Percentiles rank a stretch among this genome's conserved stretches.
Conservation (phyloP, 192 early-diverging fungal genomes). For the Coemansia sp. region DNA sequence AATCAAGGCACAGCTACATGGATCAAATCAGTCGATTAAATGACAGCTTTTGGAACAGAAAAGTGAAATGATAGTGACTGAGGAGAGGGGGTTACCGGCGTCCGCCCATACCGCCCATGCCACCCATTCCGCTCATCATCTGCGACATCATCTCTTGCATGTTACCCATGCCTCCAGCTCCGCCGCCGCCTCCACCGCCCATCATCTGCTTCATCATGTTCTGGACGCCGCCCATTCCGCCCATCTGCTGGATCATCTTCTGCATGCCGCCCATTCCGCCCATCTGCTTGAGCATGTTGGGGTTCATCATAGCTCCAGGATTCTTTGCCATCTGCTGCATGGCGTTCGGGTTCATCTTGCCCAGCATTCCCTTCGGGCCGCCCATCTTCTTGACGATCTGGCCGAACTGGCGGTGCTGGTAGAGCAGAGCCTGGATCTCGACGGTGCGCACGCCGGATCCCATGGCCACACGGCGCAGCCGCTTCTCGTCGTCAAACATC, state of each 20-base stretch:
- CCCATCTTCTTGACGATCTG: slow-evolving; percentile 93
- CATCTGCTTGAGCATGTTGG: slow-evolving; percentile 81
- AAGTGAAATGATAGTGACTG: too few relatives aligned
- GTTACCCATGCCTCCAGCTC: slow-evolving; percentile 57
- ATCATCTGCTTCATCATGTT: slow-evolving; percentile 72
- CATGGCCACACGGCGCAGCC: slow-evolving; percentile 77
- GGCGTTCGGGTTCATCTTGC: slow-evolving; percentile 60
- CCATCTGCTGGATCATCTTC: slow-evolving; percentile 56
- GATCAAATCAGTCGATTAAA: background rate
- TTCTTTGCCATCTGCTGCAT: slow-evolving; percentile 66
- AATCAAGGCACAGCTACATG: background rate
- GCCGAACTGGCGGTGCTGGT: slow-evolving; percentile 75
- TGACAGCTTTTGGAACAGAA: too few relatives aligned
- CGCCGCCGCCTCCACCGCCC: slow-evolving; percentile 59
- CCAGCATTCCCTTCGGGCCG: slow-evolving; percentile 81
- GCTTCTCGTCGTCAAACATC: slow-evolving; percentile 71
- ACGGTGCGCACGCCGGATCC: slow-evolving; percentile 80
- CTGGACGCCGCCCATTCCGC: slow-evolving; percentile 58
- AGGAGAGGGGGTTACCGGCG: slow-evolving; percentile 30
- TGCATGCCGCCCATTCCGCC: slow-evolving; percentile 58
- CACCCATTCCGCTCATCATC: slow-evolving; percentile 56
- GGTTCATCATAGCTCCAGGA: slow-evolving; percentile 62
- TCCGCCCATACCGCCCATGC: slow-evolving; percentile 32
- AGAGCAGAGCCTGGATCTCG: slow-evolving; percentile 83
- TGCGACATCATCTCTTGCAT: slow-evolving; percentile 78